A percentile compares a stretch with the other conserved stretches of the same genome.
phyloP scores from a whole-genome alignment of 352 stramenopile genomes.

The Globisporangium sylvaticum region DNA sequence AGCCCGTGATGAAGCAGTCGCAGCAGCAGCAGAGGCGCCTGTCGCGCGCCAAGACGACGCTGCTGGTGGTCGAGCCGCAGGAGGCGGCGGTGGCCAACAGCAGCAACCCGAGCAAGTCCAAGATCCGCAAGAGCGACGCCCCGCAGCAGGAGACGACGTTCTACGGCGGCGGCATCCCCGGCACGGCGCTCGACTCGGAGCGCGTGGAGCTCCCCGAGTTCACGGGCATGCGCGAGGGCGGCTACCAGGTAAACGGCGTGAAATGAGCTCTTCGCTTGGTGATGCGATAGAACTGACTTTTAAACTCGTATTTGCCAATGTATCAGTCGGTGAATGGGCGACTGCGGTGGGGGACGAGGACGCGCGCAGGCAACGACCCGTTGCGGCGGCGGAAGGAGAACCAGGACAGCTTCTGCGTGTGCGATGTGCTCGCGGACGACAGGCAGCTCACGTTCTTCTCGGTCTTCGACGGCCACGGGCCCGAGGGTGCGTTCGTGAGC shows the following conservation, averaged over 20 bases:
- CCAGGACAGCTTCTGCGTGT: slow-evolving; percentile 71
- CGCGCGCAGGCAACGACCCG: slow-evolving; percentile 64
- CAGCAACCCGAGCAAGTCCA: slow-evolving; percentile 7
- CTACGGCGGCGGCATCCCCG: slow-evolving; percentile 67
- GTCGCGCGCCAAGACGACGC: slow-evolving; percentile 35
- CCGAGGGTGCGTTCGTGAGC: slow-evolving; percentile 70
- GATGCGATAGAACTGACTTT: background rate
- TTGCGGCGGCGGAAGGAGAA: slow-evolving; percentile 82
- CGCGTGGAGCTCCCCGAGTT: slow-evolving; percentile 58
- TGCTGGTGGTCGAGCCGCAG: slow-evolving; percentile 27
- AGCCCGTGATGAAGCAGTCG: slow-evolving; percentile 5
- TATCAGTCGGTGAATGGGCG: slow-evolving; percentile 30
- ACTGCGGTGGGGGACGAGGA: slow-evolving; percentile 55
- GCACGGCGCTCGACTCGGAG: slow-evolving; percentile 54
- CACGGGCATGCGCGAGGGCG: slow-evolving; percentile 46
- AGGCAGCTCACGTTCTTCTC: slow-evolving; percentile 55
- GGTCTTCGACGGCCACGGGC: slow-evolving; percentile 75
- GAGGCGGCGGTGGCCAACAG: slow-evolving; percentile 8
- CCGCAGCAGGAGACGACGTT: slow-evolving; percentile 19
- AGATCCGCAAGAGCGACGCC: slow-evolving; percentile 11
- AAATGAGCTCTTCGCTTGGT: background rate
- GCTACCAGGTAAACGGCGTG: slow-evolving; percentile 28
- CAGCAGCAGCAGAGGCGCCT: slow-evolving; percentile 19
- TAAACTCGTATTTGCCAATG: background rate
- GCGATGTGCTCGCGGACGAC: slow-evolving; percentile 45